These are phyloP conservation scores for Cladobotryum mycophilum DNA, from an alignment of 2,329 filamentous ascomycete species.

Conservation along the genomic window DNA sequence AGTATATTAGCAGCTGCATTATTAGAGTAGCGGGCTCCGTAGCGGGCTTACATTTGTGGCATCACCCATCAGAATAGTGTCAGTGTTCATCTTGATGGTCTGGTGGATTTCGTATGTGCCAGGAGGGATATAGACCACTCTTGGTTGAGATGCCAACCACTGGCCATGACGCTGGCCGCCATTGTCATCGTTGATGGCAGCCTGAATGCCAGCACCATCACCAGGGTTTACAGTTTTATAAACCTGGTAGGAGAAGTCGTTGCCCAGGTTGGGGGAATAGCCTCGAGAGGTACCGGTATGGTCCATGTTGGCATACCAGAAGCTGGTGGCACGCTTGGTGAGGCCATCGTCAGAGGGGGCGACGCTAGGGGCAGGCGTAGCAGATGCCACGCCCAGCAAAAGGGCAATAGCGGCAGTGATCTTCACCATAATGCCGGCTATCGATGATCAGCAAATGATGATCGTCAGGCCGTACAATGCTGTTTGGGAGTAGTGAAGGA, in stretches of 20 bases:
- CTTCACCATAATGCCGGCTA: conserved; percentile 14
- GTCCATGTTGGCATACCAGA: conserved; percentile 39
- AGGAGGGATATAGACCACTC: conserved; percentile 37
- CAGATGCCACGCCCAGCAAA: conserved; percentile 14
- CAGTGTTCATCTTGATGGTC: conserved; percentile 37
- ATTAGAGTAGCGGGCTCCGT: neutral
- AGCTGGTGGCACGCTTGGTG: conserved; percentile 21
- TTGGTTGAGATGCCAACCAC: conserved; percentile 38
- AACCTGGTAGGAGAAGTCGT: conserved; percentile 31
- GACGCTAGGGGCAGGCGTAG: conserved; percentile 11
- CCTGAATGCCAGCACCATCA: conserved; percentile 31
- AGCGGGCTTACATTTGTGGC: conserved; percentile 26
- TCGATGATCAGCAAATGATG: conserved; percentile 1
- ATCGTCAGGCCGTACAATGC: neutral
- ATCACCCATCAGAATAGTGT: conserved; percentile 42
- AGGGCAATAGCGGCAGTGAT: conserved; percentile 12
- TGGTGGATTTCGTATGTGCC: conserved; percentile 35
- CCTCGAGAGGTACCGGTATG: conserved; percentile 31
- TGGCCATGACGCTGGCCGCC: conserved; percentile 26
- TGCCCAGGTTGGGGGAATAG: conserved; percentile 35
- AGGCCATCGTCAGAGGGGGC: conserved; percentile 9
- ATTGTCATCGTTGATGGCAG: conserved; percentile 32
- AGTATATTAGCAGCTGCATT: neutral
- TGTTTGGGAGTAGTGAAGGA: neutral
- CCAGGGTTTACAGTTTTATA: conserved; percentile 32